These are phyloP conservation scores for Plectranthus barbatus DNA, from an alignment of 257 asterid species.

Conservation along the genomic window DNA sequence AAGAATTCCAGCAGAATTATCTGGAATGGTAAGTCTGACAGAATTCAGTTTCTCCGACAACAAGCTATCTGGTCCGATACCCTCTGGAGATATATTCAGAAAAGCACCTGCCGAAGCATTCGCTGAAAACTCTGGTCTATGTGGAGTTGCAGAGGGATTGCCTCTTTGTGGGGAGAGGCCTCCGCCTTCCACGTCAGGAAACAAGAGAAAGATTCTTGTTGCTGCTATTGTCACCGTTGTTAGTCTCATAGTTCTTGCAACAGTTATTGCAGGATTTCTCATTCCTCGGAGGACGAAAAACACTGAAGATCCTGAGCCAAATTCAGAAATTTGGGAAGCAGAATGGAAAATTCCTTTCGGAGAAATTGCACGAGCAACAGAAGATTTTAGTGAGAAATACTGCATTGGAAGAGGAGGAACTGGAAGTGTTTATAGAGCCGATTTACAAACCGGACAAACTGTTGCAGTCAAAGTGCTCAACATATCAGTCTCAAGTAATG, in stretches of 20 bases:
- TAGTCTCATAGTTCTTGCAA: constrained; percentile 36
- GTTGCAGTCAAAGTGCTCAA: constrained; percentile 72
- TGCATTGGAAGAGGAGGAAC: constrained; percentile 86
- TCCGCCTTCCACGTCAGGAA: constrained; percentile 21
- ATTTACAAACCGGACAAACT: constrained; percentile 38
- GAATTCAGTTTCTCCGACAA: constrained; percentile 56
- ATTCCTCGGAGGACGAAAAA: constrained; percentile 22
- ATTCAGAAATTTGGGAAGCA: constrained; percentile 47
- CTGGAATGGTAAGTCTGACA: constrained; percentile 47
- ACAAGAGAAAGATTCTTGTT: constrained; percentile 33
- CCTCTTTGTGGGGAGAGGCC: constrained; percentile 31
- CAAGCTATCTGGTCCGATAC: constrained; percentile 56
- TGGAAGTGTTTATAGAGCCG: constrained; percentile 73
- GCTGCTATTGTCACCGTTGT: constrained; percentile 34
- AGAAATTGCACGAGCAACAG: constrained; percentile 69
- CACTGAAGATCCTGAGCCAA: constrained; percentile 29
- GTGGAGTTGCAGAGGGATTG: constrained; percentile 57
- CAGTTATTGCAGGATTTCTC: constrained; percentile 21
- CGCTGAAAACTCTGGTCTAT: constrained; percentile 43
- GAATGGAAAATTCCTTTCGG: constrained; percentile 62
- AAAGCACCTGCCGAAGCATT: constrained; percentile 36
- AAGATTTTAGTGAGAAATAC: constrained; percentile 42
- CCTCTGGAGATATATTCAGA: constrained; percentile 31
- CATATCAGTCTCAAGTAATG: constrained; percentile 44
- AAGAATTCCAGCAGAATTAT: constrained; percentile 43